These are phyloP conservation scores for Fagopyrum tataricum DNA, from an alignment of 148 eudicot species.

Conservation along the genomic window DNA sequence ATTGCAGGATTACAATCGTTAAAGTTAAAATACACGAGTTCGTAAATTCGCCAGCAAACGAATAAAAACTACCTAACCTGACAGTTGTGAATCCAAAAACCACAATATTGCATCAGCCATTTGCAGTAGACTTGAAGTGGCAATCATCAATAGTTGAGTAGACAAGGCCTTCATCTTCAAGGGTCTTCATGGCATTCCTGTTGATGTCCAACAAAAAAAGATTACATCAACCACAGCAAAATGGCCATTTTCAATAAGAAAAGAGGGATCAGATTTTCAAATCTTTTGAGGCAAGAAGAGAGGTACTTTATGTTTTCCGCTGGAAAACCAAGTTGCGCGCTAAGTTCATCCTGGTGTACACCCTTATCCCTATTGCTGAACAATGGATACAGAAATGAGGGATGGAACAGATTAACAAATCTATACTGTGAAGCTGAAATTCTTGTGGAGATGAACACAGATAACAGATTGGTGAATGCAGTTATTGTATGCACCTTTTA, in stretches of 20 bases:
- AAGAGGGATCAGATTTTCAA: background rate
- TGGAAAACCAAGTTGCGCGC: conserved; percentile 41
- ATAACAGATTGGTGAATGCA: background rate
- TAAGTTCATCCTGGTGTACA: conserved; percentile 47
- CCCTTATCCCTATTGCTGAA: conserved; percentile 46
- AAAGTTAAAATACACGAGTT: background rate
- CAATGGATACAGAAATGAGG: background rate
- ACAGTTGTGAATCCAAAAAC: background rate
- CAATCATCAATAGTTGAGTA: conserved; percentile 72
- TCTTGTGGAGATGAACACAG: background rate
- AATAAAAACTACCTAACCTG: background rate
- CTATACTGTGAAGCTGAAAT: background rate
- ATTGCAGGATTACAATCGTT: background rate
- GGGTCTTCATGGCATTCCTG: conserved; percentile 45
- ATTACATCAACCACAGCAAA: background rate
- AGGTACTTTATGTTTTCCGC: conserved; percentile 46
- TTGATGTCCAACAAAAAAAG: conserved; percentile 6
- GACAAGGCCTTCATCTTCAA: conserved; percentile 59
- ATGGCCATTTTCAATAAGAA: background rate
- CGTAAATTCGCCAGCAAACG: background rate
- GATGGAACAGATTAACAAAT: background rate
- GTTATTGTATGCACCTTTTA: background rate
- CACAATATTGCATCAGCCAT: conserved; percentile 22
- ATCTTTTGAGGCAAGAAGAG: conserved; percentile 12
- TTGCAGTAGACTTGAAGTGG: conserved; percentile 63